A percentile compares a stretch with the other conserved stretches of the same genome.
These are phyloP conservation scores for Berkeleyomyces rouxiae DNA, from an alignment of 2,329 filamentous ascomycete genomes.

Conservation along the genomic window DNA sequence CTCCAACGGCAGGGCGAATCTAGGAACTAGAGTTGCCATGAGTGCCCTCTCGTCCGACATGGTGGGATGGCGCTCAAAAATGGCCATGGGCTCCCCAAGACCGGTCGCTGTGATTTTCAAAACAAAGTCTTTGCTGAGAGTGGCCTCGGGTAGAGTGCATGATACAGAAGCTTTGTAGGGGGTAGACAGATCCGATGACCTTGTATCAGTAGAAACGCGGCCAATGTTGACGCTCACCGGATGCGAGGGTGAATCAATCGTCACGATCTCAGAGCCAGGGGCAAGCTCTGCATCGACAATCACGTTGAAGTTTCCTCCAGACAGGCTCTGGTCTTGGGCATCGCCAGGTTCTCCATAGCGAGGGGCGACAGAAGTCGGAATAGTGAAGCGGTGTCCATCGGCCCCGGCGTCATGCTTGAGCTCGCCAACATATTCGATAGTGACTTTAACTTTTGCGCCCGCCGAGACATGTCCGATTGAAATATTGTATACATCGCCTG, in stretches of 20 bases:
- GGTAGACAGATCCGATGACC: background rate
- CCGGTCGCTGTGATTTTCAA: slow-evolving; percentile 46
- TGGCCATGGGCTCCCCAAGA: slow-evolving; percentile 41
- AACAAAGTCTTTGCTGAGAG: slow-evolving; percentile 50
- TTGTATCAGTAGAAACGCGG: slow-evolving; percentile 27
- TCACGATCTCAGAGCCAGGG: slow-evolving; percentile 37
- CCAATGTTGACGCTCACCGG: slow-evolving; percentile 50
- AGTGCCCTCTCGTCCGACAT: slow-evolving; percentile 46
- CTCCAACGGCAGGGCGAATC: slow-evolving; percentile 38
- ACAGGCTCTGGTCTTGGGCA: background rate
- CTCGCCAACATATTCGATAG: slow-evolving; percentile 52
- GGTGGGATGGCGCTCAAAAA: slow-evolving; percentile 49
- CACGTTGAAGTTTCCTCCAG: slow-evolving; percentile 15
- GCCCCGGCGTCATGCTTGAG: slow-evolving; percentile 54
- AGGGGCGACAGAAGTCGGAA: slow-evolving; percentile 50
- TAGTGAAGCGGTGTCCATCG: slow-evolving; percentile 51
- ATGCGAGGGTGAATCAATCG: slow-evolving; percentile 50
- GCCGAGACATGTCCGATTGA: slow-evolving; percentile 51
- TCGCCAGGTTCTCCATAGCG: slow-evolving; percentile 36
- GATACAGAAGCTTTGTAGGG: slow-evolving; percentile 24
- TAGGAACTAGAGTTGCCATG: slow-evolving; percentile 56
- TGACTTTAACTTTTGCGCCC: slow-evolving; percentile 37
- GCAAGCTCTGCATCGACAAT: slow-evolving; percentile 30
- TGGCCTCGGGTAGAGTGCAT: slow-evolving; percentile 41
- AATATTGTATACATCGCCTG: slow-evolving; percentile 51